Conservation (phyloP, 306 rosid genomes). For the Cicer chorassanicum region DNA sequence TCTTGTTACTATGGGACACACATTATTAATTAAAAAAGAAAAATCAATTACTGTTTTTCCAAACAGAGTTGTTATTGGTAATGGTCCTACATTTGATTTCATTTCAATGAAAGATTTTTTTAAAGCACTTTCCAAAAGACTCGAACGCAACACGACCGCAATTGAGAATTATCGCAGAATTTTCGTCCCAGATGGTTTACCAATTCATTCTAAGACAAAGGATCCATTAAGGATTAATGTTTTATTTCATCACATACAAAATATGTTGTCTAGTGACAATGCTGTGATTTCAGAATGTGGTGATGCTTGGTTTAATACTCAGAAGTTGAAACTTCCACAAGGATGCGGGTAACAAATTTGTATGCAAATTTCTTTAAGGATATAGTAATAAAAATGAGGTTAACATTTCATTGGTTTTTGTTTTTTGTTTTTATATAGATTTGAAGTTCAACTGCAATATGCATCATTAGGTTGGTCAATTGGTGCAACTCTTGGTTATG, state of each 20-base stretch:
- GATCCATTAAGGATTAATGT: constrained; percentile 31
- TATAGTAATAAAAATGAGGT: neutral
- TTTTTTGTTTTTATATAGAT: constrained; percentile 1
- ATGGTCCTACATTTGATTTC: constrained; percentile 24
- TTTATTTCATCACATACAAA: constrained; percentile 25
- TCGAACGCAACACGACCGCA: constrained; percentile 31
- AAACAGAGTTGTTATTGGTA: constrained; percentile 23
- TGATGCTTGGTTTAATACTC: constrained; percentile 44
- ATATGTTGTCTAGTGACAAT: constrained; percentile 34
- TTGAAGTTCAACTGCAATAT: constrained; percentile 42
- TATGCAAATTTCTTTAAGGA: neutral
- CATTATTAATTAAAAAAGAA: neutral
- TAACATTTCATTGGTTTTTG: neutral
- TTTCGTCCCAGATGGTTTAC: constrained; percentile 16
- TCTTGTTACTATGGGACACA: neutral
- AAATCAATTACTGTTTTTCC: constrained; percentile 26
- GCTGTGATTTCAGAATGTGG: constrained; percentile 36
- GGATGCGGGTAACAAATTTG: constrained; percentile 34
- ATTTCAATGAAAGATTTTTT: constrained; percentile 38
- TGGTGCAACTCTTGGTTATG: constrained; percentile 44
- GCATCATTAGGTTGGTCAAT: constrained; percentile 43
- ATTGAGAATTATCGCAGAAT: constrained; percentile 25
- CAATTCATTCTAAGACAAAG: neutral
- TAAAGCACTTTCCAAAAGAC: constrained; percentile 19
- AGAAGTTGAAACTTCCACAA: constrained; percentile 40